phyloP scores from a whole-genome alignment of 78 protist genomes.

The Dictyostelium firmibasis region DNA sequence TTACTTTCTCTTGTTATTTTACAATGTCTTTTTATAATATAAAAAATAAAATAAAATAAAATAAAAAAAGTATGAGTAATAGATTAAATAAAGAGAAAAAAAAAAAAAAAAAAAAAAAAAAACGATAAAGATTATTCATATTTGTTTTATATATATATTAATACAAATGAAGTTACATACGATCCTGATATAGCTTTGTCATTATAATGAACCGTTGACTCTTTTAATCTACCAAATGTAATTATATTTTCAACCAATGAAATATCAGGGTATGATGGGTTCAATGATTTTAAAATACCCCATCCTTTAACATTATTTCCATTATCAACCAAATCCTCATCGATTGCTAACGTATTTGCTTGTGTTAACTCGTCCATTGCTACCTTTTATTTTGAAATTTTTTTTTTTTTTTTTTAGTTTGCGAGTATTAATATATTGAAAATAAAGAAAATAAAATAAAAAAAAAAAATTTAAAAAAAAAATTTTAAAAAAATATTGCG shows the following conservation, averaged over 20 bases:
- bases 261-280: constrained; percentile 45
- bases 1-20: constrained; percentile 11
- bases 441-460: too few relatives aligned
- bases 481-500: too few relatives aligned
- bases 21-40: constrained; percentile 46
- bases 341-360: constrained; percentile 2
- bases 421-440: background rate
- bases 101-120: background rate
- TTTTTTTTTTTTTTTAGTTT: too few relatives aligned
- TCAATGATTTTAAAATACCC: constrained; percentile 62
- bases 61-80: background rate
- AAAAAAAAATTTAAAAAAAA: too few relatives aligned
- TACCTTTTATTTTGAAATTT: too few relatives aligned
- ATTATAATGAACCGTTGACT: constrained; percentile 26
- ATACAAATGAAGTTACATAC: constrained; percentile 2
- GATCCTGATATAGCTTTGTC: constrained; percentile 57
- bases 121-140: too few relatives aligned
- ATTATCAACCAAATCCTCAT: background rate
- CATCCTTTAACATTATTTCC: background rate
- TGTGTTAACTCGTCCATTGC: constrained; percentile 28
- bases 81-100: too few relatives aligned
- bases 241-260: background rate
- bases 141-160: background rate
- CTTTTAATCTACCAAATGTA: constrained; percentile 26
- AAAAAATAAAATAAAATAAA: background rate